Evolutionary conservation across 495 filamentous ascomycete species (phyloP).

Genomic region (Sordaria brevicollis): DNA sequence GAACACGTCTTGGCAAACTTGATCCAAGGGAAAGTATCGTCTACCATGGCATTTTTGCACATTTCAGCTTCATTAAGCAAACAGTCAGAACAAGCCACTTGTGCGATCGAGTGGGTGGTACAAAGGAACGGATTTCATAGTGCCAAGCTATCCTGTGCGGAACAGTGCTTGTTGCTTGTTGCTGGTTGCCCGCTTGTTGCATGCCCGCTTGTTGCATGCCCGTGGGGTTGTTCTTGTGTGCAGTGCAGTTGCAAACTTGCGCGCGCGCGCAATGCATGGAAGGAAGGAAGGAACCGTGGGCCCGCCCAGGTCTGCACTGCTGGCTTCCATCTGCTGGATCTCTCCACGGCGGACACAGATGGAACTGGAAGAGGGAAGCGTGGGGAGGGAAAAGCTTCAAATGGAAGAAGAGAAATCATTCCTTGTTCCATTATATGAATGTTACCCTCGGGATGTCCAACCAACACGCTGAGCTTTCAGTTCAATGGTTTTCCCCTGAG

Average conservation of each 20-base stretch:
- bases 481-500: neutral
- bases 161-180: neutral
- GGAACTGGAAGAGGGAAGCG: neutral
- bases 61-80: neutral
- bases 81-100: neutral
- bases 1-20: neutral
- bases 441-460: neutral
- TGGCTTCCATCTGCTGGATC: too few species aligned
- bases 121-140: neutral
- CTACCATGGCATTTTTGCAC: neutral
- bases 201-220: too few species aligned
- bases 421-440: neutral
- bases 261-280: neutral
- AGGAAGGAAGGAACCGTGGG: neutral
- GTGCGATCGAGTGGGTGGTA: neutral
- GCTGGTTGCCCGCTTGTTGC: too few species aligned
- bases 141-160: neutral
- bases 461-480: neutral
- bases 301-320: neutral
- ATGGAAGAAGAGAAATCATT: neutral
- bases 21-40: neutral
- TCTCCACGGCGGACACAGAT: neutral
- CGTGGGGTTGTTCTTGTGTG: neutral
- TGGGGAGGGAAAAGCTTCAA: neutral
- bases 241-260: neutral